Base-by-base conservation (phyloP, 768 basidiomycete species). In the Pisolithus tinctorius region DNA sequence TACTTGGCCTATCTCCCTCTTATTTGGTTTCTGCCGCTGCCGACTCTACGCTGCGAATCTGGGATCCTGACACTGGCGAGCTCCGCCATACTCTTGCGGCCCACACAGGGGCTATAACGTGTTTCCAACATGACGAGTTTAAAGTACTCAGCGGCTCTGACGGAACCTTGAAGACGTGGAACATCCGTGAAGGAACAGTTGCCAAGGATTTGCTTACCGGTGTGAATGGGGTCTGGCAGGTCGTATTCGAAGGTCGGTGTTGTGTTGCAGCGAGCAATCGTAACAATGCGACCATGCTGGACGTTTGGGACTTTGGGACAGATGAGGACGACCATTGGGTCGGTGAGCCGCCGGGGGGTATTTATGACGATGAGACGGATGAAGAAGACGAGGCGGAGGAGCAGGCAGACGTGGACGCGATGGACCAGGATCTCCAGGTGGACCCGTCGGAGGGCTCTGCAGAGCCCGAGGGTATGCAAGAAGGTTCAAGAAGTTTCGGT, bases 101-200 rank as follows among this genome's bases (percentile, higher is more conserved):
- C 1, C 95, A 98, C 66, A 88, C 87, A 6, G 95, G 94, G 20
- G 93, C 95, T n/a, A 98, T 99, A 58, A 98, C 96, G 16, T 99
- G 95, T 71, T 97, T 98, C 77, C 93, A 95, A 68, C 93, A 96
- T 58, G 95, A 98, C 66, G 94, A 98, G 65, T 92, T 90, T 75
- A 97, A 96, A 65, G 91, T 98, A 42, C 78, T 99, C 27, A 91
- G 88, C 61, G 95, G 95, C 11, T 90, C 88, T 13, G 96, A 98
- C 59, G 96, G 96, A 14, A 92, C 89, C 52, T 76, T 99, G 59
- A 97, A 97, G 76, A 89, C 98, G 84, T 99, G 96, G 96, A 89
- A 97, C 65, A 78, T 95, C 54, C 73, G 84, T 36, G 89, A 93
- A 50, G 96, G 95, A 20, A 77, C 79, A 0, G 84, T 90, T 37